These are phyloP conservation scores for Lodderomyces parapsilosis DNA, from an alignment of 1,139 yeast species.

Conservation along the genomic window DNA sequence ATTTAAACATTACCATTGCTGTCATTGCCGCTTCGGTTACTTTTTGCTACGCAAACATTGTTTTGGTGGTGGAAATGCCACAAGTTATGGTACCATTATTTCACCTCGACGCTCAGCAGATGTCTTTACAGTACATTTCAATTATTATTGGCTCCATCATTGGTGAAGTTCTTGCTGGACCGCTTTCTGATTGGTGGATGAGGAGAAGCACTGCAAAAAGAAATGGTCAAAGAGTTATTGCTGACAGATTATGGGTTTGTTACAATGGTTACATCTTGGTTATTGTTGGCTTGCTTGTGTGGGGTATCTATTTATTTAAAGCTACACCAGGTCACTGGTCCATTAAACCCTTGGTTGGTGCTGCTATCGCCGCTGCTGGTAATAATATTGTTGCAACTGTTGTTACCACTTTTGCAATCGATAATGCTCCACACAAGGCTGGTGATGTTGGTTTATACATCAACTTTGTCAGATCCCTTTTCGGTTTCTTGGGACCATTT, in stretches of 20 bases:
- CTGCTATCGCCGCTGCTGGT: slow-evolving; percentile 25
- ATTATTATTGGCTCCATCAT: slow-evolving; percentile 22
- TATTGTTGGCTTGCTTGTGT: slow-evolving; percentile 23
- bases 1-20: slow-evolving; percentile 15
- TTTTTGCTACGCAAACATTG: slow-evolving; percentile 24
- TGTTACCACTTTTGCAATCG: slow-evolving; percentile 21
- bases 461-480: slow-evolving; percentile 17
- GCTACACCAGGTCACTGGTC: slow-evolving; percentile 22
- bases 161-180: slow-evolving; percentile 25
- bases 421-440: slow-evolving; percentile 15
- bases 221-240: slow-evolving; percentile 16
- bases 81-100: slow-evolving; percentile 21
- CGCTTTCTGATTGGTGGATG: slow-evolving; percentile 27
- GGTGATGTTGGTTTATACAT: slow-evolving; percentile 19
- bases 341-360: slow-evolving; percentile 24
- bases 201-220: slow-evolving; percentile 14
- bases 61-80: slow-evolving; percentile 24
- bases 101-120: slow-evolving; percentile 20
- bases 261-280: slow-evolving; percentile 21
- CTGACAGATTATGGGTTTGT: slow-evolving; percentile 21
- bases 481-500: slow-evolving; percentile 25
- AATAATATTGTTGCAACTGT: slow-evolving; percentile 24
- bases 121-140: slow-evolving; percentile 23
- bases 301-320: slow-evolving; percentile 21
- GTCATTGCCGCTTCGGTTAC: slow-evolving; percentile 21